Conservation (phyloP, 2,329 filamentous ascomycete species). For the Monilinia laxa region DNA sequence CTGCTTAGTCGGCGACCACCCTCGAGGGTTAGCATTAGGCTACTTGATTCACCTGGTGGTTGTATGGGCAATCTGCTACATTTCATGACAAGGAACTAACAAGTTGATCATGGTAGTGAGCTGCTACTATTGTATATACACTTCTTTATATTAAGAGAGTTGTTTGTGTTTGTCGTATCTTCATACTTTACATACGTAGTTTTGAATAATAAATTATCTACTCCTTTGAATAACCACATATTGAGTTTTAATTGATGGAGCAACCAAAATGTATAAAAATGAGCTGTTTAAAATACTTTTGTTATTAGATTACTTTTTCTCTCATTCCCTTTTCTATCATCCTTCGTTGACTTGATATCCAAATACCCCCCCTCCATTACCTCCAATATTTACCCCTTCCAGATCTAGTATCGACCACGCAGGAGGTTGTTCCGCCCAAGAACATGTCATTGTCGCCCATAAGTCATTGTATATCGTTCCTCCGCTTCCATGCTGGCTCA, state of each 20-base stretch:
- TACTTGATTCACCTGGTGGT: no score
- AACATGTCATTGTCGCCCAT: constrained; percentile 39
- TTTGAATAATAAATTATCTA: background rate
- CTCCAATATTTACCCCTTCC: no score
- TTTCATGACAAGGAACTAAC: background rate
- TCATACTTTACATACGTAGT: background rate
- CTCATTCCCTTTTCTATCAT: background rate
- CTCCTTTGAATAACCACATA: no score
- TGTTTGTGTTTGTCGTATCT: background rate
- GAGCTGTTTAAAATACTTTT: background rate
- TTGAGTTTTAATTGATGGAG: background rate
- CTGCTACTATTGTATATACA: background rate
- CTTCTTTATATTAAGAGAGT: background rate
- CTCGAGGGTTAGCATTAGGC: background rate
- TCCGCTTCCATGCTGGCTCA: background rate
- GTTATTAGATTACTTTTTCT: background rate
- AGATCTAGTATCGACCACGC: background rate
- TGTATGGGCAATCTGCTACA: background rate
- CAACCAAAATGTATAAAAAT: background rate
- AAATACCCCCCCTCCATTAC: background rate
- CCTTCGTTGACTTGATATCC: background rate
- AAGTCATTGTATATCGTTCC: constrained; percentile 31
- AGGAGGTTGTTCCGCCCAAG: constrained; percentile 28
- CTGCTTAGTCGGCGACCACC: background rate
- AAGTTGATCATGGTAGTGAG: background rate